Evolutionary conservation across 2,329 filamentous ascomycete species (phyloP).

Genomic region (Hypomyces rosellus): DNA sequence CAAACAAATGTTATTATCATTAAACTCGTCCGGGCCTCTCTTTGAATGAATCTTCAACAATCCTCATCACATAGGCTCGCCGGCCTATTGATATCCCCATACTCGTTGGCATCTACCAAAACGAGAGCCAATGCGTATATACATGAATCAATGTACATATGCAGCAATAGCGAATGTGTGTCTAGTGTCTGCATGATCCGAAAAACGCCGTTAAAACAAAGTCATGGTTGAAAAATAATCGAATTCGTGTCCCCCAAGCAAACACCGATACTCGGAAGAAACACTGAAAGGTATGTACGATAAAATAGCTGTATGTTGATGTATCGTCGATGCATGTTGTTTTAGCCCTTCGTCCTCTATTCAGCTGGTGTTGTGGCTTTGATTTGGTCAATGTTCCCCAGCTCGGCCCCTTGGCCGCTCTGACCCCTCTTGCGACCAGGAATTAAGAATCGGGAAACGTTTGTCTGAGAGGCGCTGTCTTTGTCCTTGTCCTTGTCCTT

Average conservation of each 20-base stretch:
- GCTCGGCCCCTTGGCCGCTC: conserved; percentile 60
- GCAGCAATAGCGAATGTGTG: conserved; percentile 1
- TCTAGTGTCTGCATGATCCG: conserved; percentile 2
- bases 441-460: conserved; percentile 57
- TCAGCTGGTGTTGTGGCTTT: conserved; percentile 18
- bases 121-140: neutral
- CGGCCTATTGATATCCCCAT: neutral
- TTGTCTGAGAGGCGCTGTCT: conserved; percentile 24
- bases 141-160: neutral
- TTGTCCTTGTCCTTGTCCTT: conserved; percentile 17
- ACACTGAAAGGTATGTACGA: conserved; percentile 7
- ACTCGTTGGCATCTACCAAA: neutral
- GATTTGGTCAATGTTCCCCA: conserved; percentile 54
- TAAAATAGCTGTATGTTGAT: conserved; percentile 1
- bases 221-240: neutral
- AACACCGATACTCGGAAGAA: conserved; percentile 3
- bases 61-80: neutral
- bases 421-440: conserved; percentile 65
- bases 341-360: neutral
- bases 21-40: neutral
- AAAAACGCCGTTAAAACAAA: conserved; percentile 5
- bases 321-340: conserved; percentile 13
- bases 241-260: conserved; percentile 1
- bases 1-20: neutral
- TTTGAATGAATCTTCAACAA: neutral